Base-by-base conservation (phyloP, 345 rosid species). In the Iberis pinnata region DNA sequence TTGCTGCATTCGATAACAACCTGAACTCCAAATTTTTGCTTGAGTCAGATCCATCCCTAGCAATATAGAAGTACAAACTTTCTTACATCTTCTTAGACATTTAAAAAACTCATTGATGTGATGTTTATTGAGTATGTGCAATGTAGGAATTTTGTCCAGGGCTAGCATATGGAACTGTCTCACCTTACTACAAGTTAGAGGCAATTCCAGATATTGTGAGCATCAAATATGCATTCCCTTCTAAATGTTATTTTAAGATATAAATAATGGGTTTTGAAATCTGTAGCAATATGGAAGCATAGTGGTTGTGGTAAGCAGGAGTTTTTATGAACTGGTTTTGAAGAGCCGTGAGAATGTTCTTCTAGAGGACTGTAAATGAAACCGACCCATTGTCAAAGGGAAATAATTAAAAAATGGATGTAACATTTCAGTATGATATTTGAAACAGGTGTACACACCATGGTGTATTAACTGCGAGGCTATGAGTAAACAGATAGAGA, bases 401-500 rank as follows among this genome's bases (percentile, higher is more conserved):
- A 80, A 78, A 9, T 12, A 16, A 7, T 18, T n/a, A n/a, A 4
- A 29, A 43, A 13, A 29, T 29, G 56, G 27, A 61, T 56, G 18
- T 43, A 26, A 53, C 18, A 44, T 62, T 10, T 31, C n/a, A 53
- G 13, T 44, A 17, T 26, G 7, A 18, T 70, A 1, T 10, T 68
- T 45, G 19, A 50, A 63, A 64, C 65, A 86, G 96, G 83, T 89
- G 37, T 70, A 79, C 60, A 78, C 87, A 8, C 89, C 96, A 43
- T 89, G 96, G 97, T 89, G 96, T 76, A 41, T 80, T 65, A 73
- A 62, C 52, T 86, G 94, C 42, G 92, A 86, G 64, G 70, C 84
- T 4, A 47, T 76, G 37, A 84, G 80, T 54, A 84, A 87, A 80
- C 85, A 90, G 58, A 57, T 87, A 0, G 95, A 87, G 75, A 87